phyloP scores from a whole-genome alignment of 306 rosid species.

The Rosa persica region DNA sequence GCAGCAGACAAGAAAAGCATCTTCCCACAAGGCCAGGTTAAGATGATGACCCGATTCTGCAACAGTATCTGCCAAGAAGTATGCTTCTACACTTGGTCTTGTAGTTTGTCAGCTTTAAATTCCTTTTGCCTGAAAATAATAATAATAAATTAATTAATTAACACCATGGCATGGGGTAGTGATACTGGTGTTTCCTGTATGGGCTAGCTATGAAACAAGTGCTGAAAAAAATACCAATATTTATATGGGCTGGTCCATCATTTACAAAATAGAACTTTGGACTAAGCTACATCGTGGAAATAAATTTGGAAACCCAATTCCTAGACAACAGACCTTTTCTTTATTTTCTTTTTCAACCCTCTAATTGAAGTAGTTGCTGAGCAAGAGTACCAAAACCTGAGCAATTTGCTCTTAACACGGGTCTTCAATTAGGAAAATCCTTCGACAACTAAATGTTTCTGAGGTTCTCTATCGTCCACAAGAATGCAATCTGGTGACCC shows the following conservation, averaged over 20 bases:
- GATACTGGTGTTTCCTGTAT: no score
- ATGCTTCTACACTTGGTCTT: no score
- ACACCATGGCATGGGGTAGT: no score
- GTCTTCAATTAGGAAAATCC: not conserved
- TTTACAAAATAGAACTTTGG: not conserved
- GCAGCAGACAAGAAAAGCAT: no score
- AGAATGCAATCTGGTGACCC: not conserved
- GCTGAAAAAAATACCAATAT: not conserved
- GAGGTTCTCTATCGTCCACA: not conserved
- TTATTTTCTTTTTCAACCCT: not conserved
- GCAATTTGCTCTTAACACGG: no score
- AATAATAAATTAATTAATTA: no score
- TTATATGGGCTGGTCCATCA: not conserved
- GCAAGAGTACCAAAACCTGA: not conserved
- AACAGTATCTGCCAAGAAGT: no score
- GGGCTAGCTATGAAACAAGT: no score
- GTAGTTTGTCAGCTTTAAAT: no score
- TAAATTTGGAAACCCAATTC: not conserved
- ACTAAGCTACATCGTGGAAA: not conserved
- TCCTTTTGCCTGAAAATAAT: no score
- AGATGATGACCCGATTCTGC: no score
- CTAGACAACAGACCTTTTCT: not conserved
- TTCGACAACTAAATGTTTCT: not conserved
- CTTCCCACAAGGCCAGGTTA: no score
- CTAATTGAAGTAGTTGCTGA: not conserved